phyloP scores from a whole-genome alignment of 768 basidiomycete genomes.

The Boletus rufocinnamomeus region DNA sequence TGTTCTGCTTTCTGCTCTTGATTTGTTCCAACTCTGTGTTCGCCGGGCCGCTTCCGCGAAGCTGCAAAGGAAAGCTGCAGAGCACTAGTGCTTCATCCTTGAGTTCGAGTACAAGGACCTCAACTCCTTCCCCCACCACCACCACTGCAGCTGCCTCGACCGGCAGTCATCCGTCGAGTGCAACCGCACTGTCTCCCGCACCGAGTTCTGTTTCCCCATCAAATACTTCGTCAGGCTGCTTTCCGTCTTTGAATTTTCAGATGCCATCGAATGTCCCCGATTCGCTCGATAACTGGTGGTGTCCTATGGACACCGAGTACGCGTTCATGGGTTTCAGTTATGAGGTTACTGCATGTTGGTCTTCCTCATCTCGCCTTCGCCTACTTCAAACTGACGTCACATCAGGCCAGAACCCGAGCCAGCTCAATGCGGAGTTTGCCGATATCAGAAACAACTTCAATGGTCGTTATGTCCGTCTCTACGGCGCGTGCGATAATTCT shows the following conservation, averaged over 20 bases:
- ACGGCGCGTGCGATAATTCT: constrained; percentile 41
- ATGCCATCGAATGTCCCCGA: constrained; percentile 55
- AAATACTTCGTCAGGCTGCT: constrained; percentile 28
- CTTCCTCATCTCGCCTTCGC: neutral
- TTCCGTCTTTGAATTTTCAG: constrained; percentile 46
- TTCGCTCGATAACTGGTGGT: constrained; percentile 62
- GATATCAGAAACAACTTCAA: constrained; percentile 61
- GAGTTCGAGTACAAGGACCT: neutral
- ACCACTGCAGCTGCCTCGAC: neutral
- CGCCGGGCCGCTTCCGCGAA: constrained; percentile 18
- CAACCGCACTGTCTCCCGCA: neutral
- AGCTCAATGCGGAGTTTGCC: constrained; percentile 56
- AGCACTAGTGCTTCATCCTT: neutral
- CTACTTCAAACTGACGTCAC: constrained; percentile 2
- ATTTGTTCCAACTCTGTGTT: constrained; percentile 11
- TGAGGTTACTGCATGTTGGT: constrained; percentile 64
- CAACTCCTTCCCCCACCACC: neutral
- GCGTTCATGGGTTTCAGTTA: constrained; percentile 80
- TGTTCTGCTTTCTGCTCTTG: constrained; percentile 11
- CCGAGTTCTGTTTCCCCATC: neutral
- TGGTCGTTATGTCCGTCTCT: constrained; percentile 63
- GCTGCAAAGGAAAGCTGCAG: constrained; percentile 2
- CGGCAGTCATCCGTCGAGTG: neutral
- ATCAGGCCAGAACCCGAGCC: constrained; percentile 56
- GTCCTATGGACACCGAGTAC: constrained; percentile 61